Percentiles rank a stretch among this genome's conserved stretches.
Conservation (phyloP, 1,284 basidiomycete genomes). For the Ganoderma lucidum region DNA sequence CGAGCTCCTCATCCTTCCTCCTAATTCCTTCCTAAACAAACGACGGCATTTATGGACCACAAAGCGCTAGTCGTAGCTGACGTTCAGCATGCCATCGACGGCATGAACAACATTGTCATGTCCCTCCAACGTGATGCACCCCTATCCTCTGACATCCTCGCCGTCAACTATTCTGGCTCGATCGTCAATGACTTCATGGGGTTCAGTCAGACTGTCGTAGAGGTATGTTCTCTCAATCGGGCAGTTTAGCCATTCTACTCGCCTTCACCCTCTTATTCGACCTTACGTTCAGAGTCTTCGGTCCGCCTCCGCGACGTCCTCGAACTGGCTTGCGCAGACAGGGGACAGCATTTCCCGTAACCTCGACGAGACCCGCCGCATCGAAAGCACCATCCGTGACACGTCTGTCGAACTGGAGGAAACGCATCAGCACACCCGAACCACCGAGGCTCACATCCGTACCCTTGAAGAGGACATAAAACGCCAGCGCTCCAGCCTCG, state of each 20-base stretch:
- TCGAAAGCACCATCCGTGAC: constrained; percentile 7
- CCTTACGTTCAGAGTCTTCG: not conserved
- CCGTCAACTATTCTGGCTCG: constrained; percentile 13
- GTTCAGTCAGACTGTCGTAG: constrained; percentile 7
- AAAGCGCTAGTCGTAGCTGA: constrained; percentile 8
- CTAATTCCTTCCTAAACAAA: not conserved
- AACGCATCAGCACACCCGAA: not conserved
- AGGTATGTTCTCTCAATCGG: not conserved
- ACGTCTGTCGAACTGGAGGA: constrained; percentile 4
- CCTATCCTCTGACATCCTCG: constrained; percentile 15
- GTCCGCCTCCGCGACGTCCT: not conserved
- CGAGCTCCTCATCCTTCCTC: not conserved
- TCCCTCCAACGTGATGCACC: constrained; percentile 13
- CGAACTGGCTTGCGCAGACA: constrained; percentile 8
- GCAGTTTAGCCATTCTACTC: not conserved
- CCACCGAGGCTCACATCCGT: not conserved
- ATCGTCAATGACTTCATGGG: constrained; percentile 12
- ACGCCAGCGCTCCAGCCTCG: constrained; percentile 2
- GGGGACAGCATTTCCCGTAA: constrained; percentile 13
- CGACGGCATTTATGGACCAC: not conserved
- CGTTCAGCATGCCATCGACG: constrained; percentile 12
- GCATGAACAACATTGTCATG: constrained; percentile 15
- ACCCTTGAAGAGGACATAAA: constrained; percentile 13
- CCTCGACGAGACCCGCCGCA: not conserved
- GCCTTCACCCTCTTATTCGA: not conserved